Conservation (phyloP, 306 rosid species). For the Macrotyloma uniflorum region DNA sequence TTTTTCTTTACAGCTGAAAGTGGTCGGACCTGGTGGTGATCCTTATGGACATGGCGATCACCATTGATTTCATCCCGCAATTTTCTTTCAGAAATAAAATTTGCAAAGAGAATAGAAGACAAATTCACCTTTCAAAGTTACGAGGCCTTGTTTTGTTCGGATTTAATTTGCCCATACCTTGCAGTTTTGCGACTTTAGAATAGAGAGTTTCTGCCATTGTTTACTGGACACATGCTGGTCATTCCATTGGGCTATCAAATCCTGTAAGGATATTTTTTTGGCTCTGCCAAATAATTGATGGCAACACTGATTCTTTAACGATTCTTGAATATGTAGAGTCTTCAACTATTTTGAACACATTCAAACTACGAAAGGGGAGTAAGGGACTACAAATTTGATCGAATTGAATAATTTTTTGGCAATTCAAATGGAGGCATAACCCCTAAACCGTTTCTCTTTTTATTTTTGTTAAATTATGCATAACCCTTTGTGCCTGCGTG, state of each 20-base stretch:
- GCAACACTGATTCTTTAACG: slow-evolving; percentile 53
- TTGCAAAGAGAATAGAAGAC: slow-evolving; percentile 50
- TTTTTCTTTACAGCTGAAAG: slow-evolving; percentile 72
- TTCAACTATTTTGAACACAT: not conserved
- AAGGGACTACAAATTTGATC: not conserved
- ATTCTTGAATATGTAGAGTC: slow-evolving; percentile 30
- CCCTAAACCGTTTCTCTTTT: no score
- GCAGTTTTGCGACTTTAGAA: slow-evolving; percentile 50
- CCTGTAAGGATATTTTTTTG: slow-evolving; percentile 40
- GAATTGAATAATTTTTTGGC: not conserved
- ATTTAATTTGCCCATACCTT: slow-evolving; percentile 49
- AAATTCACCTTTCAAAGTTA: slow-evolving; percentile 48
- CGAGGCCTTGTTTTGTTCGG: slow-evolving; percentile 48
- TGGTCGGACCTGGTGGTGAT: slow-evolving; percentile 93
- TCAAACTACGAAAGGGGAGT: not conserved
- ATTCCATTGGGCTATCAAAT: slow-evolving; percentile 48
- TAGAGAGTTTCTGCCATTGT: slow-evolving; percentile 46
- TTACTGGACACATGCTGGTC: slow-evolving; percentile 48
- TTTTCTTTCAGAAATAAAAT: slow-evolving; percentile 60
- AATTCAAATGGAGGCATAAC: not conserved
- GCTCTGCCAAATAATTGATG: slow-evolving; percentile 64
- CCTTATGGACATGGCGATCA: slow-evolving; percentile 78
- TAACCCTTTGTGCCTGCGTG: not conserved
- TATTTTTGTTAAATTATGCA: not conserved
- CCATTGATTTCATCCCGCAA: slow-evolving; percentile 53